Evolutionary conservation across 192 early-diverging fungal species (phyloP), one percentile per base, ranked within the genome.

Genomic region (Coemansia furcata): DNA sequence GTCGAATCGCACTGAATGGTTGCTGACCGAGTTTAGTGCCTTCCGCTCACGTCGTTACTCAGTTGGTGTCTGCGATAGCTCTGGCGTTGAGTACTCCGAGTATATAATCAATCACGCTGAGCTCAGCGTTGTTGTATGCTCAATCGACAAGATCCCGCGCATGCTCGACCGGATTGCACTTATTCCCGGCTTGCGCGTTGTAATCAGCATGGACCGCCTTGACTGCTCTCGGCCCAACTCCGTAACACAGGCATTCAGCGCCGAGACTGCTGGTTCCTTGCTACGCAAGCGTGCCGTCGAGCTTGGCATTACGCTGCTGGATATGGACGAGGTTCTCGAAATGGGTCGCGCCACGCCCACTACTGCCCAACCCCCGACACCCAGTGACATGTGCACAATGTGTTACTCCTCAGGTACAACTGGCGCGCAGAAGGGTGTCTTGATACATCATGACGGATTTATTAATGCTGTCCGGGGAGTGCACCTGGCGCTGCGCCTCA

Each of bases 341-440:
- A 47, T 87, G 40, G 93, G 92, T 29, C 76, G 71, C 15, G 63
- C 78, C 36, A 68, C 86, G 5, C 77, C 79, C 11, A 79, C 81
- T 23, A 65, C 86, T 6, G 70, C 23, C 23, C 23, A 26, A 26
- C 23, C 23, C 23, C 23, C 23, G 23, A 26, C 23, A 1, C 23
- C 23, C 23, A 26, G 23, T 26, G 23, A 26, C 23, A 26, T 26
- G 23, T 26, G 23, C 23, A 26, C 23, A 1, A 77, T 89, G 29
- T 85, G 85, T 80, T 94, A 89, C 69, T 91, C 93, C 19, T 88
- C 88, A n/a, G 92, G 93, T 2, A 93, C 92, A 1, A 90, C 91
- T 5, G 90, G 92, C 30, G 57, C 80, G 7, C 74, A 68, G 63
- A 91, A 87, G 79, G 88, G 69, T 43, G 91, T 86, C 3, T 78